phyloP scores from a whole-genome alignment of 768 basidiomycete genomes.

The Kwoniella europaea region DNA sequence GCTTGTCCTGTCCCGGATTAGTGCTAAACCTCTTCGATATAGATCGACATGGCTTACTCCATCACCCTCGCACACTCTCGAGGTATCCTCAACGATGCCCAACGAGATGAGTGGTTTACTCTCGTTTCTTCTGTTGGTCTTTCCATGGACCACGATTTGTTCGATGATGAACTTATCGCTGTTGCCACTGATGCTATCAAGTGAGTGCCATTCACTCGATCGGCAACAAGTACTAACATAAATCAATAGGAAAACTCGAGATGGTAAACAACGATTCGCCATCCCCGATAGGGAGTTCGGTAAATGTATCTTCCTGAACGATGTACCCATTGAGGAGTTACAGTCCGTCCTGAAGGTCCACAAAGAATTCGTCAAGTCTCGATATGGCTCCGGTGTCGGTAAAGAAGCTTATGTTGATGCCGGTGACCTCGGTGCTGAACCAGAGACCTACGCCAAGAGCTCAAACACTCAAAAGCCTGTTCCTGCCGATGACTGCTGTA shows the following conservation, averaged over 20 bases:
- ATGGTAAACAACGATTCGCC: conserved; percentile 58
- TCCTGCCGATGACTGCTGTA: conserved; percentile 30
- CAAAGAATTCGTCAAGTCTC: conserved; percentile 54
- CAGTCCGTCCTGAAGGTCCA: conserved; percentile 51
- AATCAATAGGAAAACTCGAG: conserved; percentile 44
- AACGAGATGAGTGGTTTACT: conserved; percentile 57
- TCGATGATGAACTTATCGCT: conserved; percentile 53
- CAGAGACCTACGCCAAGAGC: conserved; percentile 43
- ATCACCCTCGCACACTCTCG: conserved; percentile 58
- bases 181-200: conserved; percentile 58
- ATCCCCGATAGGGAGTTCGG: conserved; percentile 57
- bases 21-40: neutral
- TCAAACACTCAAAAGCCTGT: conserved; percentile 21
- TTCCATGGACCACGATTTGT: conserved; percentile 57
- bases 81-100: conserved; percentile 55
- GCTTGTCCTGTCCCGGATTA: conserved; percentile 10
- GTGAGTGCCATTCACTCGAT: conserved; percentile 27
- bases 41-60: conserved; percentile 60
- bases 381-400: conserved; percentile 53
- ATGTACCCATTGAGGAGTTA: conserved; percentile 56
- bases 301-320: conserved; percentile 59
- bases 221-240: neutral
- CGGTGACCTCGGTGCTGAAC: conserved; percentile 57
- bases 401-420: conserved; percentile 59
- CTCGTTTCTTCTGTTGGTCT: conserved; percentile 56